Percentiles rank a stretch among this genome's conserved stretches.
Conservation (phyloP, 176 grass and related monocot species). For the Canna indica region DNA sequence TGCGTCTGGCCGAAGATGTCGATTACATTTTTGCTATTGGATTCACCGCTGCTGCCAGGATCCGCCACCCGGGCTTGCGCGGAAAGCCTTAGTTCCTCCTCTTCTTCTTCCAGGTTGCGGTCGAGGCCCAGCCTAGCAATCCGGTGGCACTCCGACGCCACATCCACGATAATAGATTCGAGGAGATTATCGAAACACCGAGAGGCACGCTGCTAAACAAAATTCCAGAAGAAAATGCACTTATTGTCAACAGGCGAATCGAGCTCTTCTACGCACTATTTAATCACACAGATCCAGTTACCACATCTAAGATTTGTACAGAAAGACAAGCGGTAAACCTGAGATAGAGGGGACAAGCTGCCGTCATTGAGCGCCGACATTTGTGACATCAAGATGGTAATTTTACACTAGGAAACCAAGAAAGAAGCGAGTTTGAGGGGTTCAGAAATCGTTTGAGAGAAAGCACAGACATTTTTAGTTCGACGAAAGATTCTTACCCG, state of each 20-base stretch:
- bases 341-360: background rate
- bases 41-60: conserved; percentile 30
- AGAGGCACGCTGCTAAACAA: conserved; percentile 35
- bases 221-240: background rate
- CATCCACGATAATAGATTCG: conserved; percentile 66
- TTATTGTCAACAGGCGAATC: background rate
- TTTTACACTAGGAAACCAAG: background rate
- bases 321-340: background rate
- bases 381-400: background rate
- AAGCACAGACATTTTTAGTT: background rate
- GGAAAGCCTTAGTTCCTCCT: conserved; percentile 74
- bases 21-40: conserved; percentile 57
- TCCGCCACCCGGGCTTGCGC: conserved; percentile 33
- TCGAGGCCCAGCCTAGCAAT: conserved; percentile 87
- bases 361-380: conserved; percentile 6
- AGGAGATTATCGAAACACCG: conserved; percentile 84
- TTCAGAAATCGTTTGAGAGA: background rate
- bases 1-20: conserved; percentile 81
- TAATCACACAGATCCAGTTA: background rate
- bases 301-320: background rate
- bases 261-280: background rate
- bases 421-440: background rate
- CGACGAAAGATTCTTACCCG: background rate
- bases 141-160: conserved; percentile 89
- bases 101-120: conserved; percentile 75